phyloP scores from a whole-genome alignment of 2,329 filamentous ascomycete species.

The Fusarium xyrophilum region DNA sequence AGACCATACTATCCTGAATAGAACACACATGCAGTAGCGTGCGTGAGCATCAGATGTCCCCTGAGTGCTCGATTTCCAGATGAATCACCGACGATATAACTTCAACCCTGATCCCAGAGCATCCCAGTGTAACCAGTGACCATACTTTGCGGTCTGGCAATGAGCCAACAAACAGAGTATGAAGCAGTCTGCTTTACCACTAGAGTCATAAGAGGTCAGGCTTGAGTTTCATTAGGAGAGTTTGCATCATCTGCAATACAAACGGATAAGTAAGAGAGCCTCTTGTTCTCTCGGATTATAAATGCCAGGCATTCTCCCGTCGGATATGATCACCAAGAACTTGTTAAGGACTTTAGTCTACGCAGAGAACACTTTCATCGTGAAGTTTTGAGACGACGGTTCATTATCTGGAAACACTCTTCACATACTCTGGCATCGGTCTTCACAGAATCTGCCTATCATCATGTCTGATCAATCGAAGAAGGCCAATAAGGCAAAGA shows the following conservation, averaged over 20 bases:
- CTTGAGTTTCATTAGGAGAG: background rate
- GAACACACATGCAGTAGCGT: background rate
- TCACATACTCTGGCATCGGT: background rate
- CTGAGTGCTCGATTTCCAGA: background rate
- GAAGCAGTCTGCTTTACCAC: background rate
- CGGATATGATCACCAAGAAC: background rate
- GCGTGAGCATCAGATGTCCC: background rate
- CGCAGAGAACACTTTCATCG: background rate
- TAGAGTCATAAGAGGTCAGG: background rate
- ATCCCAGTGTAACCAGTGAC: slow-evolving; percentile 2
- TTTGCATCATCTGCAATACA: background rate
- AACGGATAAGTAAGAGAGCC: background rate
- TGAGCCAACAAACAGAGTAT: slow-evolving; percentile 5
- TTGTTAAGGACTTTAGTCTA: background rate
- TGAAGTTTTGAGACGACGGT: background rate
- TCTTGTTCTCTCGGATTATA: background rate
- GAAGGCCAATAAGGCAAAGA: background rate
- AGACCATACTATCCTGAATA: background rate
- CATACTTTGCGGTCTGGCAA: background rate
- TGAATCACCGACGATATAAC: background rate
- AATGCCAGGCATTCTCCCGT: background rate
- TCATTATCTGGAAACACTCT: background rate
- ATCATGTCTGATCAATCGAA: background rate
- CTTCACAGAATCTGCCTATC: background rate
- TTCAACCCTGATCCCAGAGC: slow-evolving; percentile 1